Base-by-base conservation (phyloP, 345 rosid species). In the Acer negundo region DNA sequence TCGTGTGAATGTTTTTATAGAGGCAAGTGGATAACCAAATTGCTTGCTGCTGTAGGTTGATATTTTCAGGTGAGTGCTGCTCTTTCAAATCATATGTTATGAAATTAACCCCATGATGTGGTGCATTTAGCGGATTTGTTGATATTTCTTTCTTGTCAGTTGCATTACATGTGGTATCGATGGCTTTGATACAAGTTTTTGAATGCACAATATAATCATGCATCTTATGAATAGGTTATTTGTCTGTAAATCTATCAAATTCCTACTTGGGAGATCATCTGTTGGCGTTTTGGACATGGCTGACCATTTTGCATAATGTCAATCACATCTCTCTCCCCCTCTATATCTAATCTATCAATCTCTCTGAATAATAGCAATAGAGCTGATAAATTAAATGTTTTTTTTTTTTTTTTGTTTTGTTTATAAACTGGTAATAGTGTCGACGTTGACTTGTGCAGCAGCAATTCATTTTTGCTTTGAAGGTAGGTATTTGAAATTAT, bases 11-110 rank as follows among this genome's bases (percentile, higher is more conserved):
- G 85, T 85, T 86, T 85, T 89, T 85, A 82, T 88, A 90, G 92
- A 90, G 87, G 89, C 92, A 86, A 87, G 84, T 84, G 92, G 90
- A 88, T 87, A 84, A 81, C 86, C 89, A 81, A 91, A 87, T 84
- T 83, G 80, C 85, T 86, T 90, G 89, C 90, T 87, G 91, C 91
- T 86, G 89, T 89, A 91, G 91, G 88, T 89, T 88, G 87, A 86
- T 87, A 82, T 70, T 87, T 89, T 87, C 91, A 90, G 96, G 93
- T 91, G 92, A 91, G 93, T 88, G 81, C 81, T 77, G 76, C 87
- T 86, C 84, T 84, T 84, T 78, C 72, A 69, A 79, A 74, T 72
- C 62, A 73, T 74, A 63, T 68, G 61, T 38, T 81, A 63, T 56
- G 74, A 55, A 26, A 35, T 64, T 53, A 47, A 55, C 62, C 53